Base-by-base conservation (phyloP, 2,329 filamentous ascomycete genomes). In the Penicillium brasilianum region DNA sequence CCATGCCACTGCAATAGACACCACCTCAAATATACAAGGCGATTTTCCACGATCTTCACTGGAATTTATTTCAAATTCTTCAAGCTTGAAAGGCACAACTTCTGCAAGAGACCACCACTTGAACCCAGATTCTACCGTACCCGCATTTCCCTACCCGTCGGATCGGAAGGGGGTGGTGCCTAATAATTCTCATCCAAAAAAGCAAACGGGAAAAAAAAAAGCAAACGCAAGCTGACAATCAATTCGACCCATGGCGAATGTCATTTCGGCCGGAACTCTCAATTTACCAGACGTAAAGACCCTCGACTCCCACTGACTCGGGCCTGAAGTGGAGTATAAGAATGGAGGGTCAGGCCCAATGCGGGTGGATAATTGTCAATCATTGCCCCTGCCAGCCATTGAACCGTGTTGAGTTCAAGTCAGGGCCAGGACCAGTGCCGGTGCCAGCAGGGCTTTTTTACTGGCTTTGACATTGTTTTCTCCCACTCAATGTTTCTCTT, bases 361-460 rank as follows among this genome's bases (percentile, higher is more conserved):
- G 32, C 30, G 44, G 46, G 46, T 14, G 22, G 30, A 32, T 16
- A 28, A 11, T 41, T 37, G 61, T 48, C 39, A 54, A 65, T 63
- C 63, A 61, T 46, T 64, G 46, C 63, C 59, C 36, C 51, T 43
- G 50, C 55, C 57, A 60, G 62, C 50, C 51, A 59, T 39, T 43
- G 59, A 43, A 55, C 51, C 50, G 46, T 58, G 57, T 43, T 18
- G 41, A 28, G 25, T 28, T 28, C 25, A 6, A 16, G 32, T 34
- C 32, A 34, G 32, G 11, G 11, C 10, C 43, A 16, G 43, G 22
- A 41, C 22, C 43, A 28, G 16, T 25, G 11, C 43, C 39, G 20
- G 7, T 18, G 37, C n/a, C n/a, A 3, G 7, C n/a, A 41, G 39
- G 18, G 10, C 39, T 11, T 9, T 11, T 4, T 9, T 11, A 20